Conservation (phyloP, 2,329 filamentous ascomycete genomes). For the Sphaerulina vaccinii region DNA sequence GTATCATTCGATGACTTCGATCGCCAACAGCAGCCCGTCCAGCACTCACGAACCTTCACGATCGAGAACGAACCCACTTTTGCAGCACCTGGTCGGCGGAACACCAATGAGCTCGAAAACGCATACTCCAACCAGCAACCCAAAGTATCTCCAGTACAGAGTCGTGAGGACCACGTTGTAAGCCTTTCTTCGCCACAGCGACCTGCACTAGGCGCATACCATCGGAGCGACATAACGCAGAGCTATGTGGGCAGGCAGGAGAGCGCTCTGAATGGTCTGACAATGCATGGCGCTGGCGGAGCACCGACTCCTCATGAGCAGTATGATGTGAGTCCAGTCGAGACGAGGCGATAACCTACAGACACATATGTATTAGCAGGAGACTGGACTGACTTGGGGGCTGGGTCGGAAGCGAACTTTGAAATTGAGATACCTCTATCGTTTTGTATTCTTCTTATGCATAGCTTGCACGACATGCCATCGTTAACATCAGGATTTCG, state of each 20-base stretch:
- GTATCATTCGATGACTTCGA: constrained; percentile 25
- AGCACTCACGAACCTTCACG: constrained; percentile 24
- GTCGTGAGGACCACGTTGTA: constrained; percentile 11
- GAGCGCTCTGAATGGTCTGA: constrained; percentile 44
- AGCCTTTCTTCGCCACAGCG: constrained; percentile 21
- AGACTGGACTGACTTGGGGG: not conserved
- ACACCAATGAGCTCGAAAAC: constrained; percentile 31
- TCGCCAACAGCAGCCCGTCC: constrained; percentile 14
- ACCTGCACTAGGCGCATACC: constrained; percentile 31
- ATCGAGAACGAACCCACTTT: constrained; percentile 26
- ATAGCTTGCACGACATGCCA: not conserved
- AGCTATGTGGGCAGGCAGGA: constrained; percentile 47
- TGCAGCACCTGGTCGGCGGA: constrained; percentile 19
- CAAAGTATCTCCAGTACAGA: constrained; percentile 20
- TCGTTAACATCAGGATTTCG: no score
- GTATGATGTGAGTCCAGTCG: constrained; percentile 24
- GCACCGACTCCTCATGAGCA: constrained; percentile 13
- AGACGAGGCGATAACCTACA: constrained; percentile 19
- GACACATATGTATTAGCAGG: not conserved
- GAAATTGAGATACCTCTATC: constrained; percentile 11
- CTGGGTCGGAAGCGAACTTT: not conserved
- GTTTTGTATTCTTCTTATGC: constrained; percentile 6
- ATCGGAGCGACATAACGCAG: constrained; percentile 38
- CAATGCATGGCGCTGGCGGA: constrained; percentile 45
- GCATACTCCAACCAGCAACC: constrained; percentile 23